These are phyloP conservation scores for Pythium volutum DNA, from an alignment of 352 stramenopile genomes.

Conservation along the genomic window DNA sequence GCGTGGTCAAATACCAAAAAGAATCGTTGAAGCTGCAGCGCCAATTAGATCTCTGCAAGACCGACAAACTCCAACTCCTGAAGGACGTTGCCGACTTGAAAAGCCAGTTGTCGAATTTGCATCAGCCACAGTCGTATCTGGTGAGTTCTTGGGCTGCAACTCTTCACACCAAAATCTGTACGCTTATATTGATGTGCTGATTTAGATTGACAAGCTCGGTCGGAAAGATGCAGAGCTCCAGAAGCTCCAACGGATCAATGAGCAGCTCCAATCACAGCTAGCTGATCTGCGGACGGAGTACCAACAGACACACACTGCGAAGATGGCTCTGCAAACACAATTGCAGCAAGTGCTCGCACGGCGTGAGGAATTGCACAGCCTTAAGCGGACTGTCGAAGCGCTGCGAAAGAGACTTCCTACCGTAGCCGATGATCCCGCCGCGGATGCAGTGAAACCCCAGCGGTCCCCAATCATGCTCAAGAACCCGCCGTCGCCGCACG, in stretches of 20 bases:
- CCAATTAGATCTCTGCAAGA: constrained; percentile 30
- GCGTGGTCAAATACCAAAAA: constrained; percentile 64
- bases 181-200: no score
- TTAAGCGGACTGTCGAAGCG: constrained; percentile 56
- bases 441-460: not conserved
- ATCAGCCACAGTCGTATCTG: constrained; percentile 75
- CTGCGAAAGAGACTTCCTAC: constrained; percentile 33
- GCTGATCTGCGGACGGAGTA: constrained; percentile 46
- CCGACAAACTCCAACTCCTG: constrained; percentile 32
- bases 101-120: constrained; percentile 41
- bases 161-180: no score
- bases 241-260: constrained; percentile 17
- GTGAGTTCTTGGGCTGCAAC: constrained; percentile 32
- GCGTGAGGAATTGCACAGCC: constrained; percentile 54
- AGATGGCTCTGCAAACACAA: constrained; percentile 54
- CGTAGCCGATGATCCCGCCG: not conserved
- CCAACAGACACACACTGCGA: constrained; percentile 32
- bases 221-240: constrained; percentile 45
- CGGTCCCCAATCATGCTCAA: constrained; percentile 18
- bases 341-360: constrained; percentile 62
- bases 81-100: constrained; percentile 33
- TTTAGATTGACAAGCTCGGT: constrained; percentile 68
- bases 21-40: constrained; percentile 43
- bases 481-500: constrained; percentile 20
- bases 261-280: constrained; percentile 37